These are phyloP conservation scores for Metarhizium sp. DNA, from an alignment of 2,329 filamentous ascomycete genomes.

Conservation along the genomic window DNA sequence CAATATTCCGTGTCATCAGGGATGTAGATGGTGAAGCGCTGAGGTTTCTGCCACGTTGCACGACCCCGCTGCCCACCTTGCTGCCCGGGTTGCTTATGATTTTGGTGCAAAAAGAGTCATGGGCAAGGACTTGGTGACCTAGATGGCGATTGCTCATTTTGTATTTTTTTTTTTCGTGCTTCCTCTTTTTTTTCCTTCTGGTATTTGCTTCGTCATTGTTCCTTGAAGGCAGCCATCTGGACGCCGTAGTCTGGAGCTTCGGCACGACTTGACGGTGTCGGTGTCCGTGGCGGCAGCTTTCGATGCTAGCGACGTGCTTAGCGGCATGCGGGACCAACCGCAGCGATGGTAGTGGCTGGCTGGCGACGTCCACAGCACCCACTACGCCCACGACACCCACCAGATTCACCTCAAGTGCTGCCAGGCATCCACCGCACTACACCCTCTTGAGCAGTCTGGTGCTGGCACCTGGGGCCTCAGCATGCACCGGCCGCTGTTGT, in stretches of 20 bases:
- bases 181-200: not conserved
- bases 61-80: not conserved
- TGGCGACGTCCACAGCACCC: not conserved
- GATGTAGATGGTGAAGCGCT: not conserved
- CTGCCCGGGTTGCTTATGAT: not conserved
- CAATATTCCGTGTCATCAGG: not conserved
- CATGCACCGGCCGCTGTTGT: too few species aligned
- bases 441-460: not conserved
- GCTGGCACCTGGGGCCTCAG: not conserved
- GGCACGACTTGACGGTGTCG: too few species aligned
- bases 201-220: too few species aligned
- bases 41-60: not conserved
- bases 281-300: too few species aligned
- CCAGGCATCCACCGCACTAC: too few species aligned
- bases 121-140: too few species aligned
- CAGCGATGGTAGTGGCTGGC: not conserved
- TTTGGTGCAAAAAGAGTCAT: too few species aligned
- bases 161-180: not conserved
- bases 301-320: not conserved
- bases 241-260: too few species aligned
- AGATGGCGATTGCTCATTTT: too few species aligned
- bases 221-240: too few species aligned
- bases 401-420: too few species aligned
- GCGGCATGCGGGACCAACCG: slow-evolving; percentile 5
- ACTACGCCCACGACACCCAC: not conserved